Conservation (phyloP, 2,329 filamentous ascomycete genomes). For the Sarocladiaceae sp. region DNA sequence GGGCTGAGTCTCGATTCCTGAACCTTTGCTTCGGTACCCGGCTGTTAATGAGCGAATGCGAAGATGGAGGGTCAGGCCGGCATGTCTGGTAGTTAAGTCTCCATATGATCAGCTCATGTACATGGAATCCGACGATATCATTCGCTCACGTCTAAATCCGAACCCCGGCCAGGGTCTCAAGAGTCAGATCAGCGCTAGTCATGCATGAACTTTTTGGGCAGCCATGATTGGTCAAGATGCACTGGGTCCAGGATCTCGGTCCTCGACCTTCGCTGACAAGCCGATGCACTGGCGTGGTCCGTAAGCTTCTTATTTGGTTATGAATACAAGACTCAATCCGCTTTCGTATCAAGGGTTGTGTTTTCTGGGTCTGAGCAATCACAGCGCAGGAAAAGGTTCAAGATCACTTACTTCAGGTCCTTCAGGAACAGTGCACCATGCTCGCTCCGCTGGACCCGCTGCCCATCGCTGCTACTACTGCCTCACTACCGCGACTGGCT, state of each 20-base stretch:
- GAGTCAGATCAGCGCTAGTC: neutral
- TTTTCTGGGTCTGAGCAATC: neutral
- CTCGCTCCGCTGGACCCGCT: neutral
- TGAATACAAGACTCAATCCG: neutral
- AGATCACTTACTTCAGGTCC: too few species aligned
- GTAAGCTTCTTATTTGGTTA: neutral
- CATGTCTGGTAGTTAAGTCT: neutral
- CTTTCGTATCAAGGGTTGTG: neutral
- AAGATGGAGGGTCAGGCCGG: neutral
- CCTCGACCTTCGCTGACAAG: neutral
- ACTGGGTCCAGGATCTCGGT: neutral
- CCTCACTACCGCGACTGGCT: neutral
- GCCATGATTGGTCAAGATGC: neutral
- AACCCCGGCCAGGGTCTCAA: neutral
- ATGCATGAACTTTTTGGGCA: neutral
- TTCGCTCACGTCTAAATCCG: neutral
- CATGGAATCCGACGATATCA: neutral
- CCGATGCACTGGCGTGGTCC: neutral
- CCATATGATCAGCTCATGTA: neutral
- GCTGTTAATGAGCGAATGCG: neutral
- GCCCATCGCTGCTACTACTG: neutral
- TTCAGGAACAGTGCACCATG: neutral
- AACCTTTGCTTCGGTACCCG: neutral
- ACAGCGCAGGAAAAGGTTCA: neutral
- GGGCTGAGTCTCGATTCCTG: neutral